Conservation (phyloP, 1,284 basidiomycete genomes). For the Uromyces viciae-fabae region DNA sequence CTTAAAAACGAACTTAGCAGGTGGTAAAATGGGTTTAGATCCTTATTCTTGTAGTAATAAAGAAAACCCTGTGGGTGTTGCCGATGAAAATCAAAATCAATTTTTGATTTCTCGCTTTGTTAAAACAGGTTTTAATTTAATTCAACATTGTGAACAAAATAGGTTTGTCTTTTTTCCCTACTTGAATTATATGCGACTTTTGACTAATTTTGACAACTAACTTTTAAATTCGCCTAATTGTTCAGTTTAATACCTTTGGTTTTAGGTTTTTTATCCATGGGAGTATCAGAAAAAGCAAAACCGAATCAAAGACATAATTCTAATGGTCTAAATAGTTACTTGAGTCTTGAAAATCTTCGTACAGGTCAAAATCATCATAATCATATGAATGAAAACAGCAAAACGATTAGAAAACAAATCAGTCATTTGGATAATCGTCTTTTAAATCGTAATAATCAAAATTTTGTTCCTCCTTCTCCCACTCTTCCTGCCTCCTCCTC, state of each 20-base stretch:
- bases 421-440: too few species aligned
- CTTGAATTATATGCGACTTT: not conserved
- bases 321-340: not conserved
- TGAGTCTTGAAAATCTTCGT: not conserved
- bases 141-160: constrained; percentile 56
- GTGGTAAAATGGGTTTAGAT: constrained; percentile 16
- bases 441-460: too few species aligned
- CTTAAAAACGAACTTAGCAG: constrained; percentile 12
- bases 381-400: too few species aligned
- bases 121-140: constrained; percentile 54
- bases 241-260: constrained; percentile 54
- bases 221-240: not conserved
- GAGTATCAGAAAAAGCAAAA: not conserved
- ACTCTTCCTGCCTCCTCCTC: too few species aligned
- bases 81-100: constrained; percentile 39
- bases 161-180: constrained; percentile 43
- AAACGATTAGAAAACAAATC: too few species aligned
- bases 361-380: not conserved
- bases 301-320: not conserved
- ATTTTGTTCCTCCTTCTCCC: too few species aligned
- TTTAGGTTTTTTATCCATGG: constrained; percentile 52
- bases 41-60: constrained; percentile 35
- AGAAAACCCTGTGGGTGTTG: not conserved
- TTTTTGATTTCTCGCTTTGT: constrained; percentile 15
- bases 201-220: not conserved